Evolutionary conservation across 805 yeast species (phyloP).

Genomic region (Yarrowia sp.): DNA sequence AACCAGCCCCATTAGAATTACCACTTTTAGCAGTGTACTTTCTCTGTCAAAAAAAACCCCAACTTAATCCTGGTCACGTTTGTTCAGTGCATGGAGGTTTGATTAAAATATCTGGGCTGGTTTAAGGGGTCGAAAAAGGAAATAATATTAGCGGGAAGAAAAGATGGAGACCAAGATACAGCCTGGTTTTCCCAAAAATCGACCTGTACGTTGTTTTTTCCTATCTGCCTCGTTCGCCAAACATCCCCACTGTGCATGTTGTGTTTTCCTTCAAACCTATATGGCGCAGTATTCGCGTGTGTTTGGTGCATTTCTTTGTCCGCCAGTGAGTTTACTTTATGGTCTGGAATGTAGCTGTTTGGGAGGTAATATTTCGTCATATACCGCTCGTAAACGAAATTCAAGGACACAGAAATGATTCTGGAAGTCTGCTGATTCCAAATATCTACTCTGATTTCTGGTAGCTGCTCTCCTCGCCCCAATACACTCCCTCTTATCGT

Average conservation of each 20-base stretch:
- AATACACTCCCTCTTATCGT: too few relatives aligned
- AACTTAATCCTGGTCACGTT: neutral
- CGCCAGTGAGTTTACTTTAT: neutral
- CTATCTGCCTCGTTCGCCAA: too few relatives aligned
- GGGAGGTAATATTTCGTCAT: too few relatives aligned
- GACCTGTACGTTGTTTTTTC: too few relatives aligned
- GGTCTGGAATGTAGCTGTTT: neutral
- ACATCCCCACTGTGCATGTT: neutral
- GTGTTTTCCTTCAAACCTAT: neutral
- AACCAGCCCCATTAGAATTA: too few relatives aligned
- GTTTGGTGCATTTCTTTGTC: conserved; percentile 15
- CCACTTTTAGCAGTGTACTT: too few relatives aligned
- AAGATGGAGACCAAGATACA: too few relatives aligned
- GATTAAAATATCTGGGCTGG: neutral
- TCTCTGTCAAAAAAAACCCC: too few relatives aligned
- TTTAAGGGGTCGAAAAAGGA: neutral
- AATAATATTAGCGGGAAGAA: neutral
- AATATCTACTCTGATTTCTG: too few relatives aligned
- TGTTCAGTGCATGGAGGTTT: neutral
- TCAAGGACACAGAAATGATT: too few relatives aligned
- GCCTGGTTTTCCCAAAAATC: too few relatives aligned
- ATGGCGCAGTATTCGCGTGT: conserved; percentile 18
- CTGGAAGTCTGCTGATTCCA: neutral
- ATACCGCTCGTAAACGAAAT: rapidly evolving
- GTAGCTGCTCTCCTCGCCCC: neutral